Conservation (phyloP, 2,329 filamentous ascomycete genomes). For the Fonsecaea nubica region DNA sequence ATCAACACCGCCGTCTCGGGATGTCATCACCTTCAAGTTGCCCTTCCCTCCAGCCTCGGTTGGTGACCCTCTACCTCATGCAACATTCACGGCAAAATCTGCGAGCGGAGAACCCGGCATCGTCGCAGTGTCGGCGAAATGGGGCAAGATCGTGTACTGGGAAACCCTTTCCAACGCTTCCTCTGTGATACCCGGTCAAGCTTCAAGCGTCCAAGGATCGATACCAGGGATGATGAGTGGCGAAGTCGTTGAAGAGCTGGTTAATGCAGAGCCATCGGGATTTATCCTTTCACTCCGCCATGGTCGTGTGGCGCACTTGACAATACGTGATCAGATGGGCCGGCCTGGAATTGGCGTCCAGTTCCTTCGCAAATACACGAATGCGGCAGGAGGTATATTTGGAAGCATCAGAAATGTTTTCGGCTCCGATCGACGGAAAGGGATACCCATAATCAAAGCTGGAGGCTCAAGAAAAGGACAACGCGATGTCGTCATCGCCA, state of each 20-base stretch:
- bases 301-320: constrained; percentile 85
- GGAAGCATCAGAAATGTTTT: constrained; percentile 81
- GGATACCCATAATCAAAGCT: constrained; percentile 79
- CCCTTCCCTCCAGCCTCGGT: constrained; percentile 72
- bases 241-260: constrained; percentile 77
- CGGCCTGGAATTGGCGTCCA: constrained; percentile 80
- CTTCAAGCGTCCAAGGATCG: constrained; percentile 75
- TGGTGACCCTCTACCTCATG: constrained; percentile 78
- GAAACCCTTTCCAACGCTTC: constrained; percentile 91
- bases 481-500: constrained; percentile 80
- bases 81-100: constrained; percentile 79
- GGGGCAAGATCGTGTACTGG: constrained; percentile 90
- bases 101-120: constrained; percentile 83
- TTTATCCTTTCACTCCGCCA: constrained; percentile 85
- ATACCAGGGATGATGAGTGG: constrained; percentile 78
- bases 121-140: constrained; percentile 81
- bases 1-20: constrained; percentile 67
- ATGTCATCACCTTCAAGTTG: constrained; percentile 80
- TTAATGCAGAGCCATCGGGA: constrained; percentile 84
- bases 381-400: constrained; percentile 72
- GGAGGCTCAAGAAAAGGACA: constrained; percentile 76
- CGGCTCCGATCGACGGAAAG: constrained; percentile 72
- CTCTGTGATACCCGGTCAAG: constrained; percentile 81
- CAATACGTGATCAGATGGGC: constrained; percentile 83
- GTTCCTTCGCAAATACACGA: constrained; percentile 70